A percentile compares a stretch with the other conserved stretches of the same genome.
Evolutionary conservation across 1,284 basidiomycete genomes (phyloP).

Genomic region (Sanghuangporus sanghuang): DNA sequence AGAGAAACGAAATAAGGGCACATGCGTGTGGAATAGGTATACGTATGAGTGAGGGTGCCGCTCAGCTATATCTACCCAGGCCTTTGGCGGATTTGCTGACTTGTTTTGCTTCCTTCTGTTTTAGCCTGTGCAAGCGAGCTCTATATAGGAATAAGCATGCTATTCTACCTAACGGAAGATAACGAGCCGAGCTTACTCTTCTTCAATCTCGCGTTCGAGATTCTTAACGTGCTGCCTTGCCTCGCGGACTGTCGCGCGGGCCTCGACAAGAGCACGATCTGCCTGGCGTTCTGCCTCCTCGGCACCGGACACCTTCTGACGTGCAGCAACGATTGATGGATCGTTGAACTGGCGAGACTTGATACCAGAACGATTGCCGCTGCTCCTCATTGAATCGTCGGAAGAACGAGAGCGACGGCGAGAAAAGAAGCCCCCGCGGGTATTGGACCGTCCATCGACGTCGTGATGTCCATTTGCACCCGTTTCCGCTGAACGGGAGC

Average conservation of each 20-base stretch:
- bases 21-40: background rate
- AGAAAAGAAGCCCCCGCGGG: conserved; percentile 8
- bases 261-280: conserved; percentile 44
- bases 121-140: conserved; percentile 48
- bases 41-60: background rate
- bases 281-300: conserved; percentile 51
- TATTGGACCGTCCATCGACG: background rate
- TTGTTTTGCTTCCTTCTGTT: conserved; percentile 51
- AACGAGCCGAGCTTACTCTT: conserved; percentile 42
- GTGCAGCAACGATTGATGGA: conserved; percentile 45
- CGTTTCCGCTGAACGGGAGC: background rate
- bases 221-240: conserved; percentile 48
- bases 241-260: conserved; percentile 41
- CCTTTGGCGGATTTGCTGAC: conserved; percentile 49
- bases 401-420: conserved; percentile 4
- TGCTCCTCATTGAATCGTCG: background rate
- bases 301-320: conserved; percentile 48
- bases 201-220: conserved; percentile 48
- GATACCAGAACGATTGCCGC: background rate
- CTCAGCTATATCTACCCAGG: conserved; percentile 51
- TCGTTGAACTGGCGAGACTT: conserved; percentile 29
- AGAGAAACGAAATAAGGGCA: background rate
- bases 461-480: background rate
- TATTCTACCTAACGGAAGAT: background rate
- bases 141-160: conserved; percentile 28